Percentiles rank a stretch among this genome's conserved stretches.
phyloP scores from a whole-genome alignment of 345 rosid species.

The Clausena lansium region DNA sequence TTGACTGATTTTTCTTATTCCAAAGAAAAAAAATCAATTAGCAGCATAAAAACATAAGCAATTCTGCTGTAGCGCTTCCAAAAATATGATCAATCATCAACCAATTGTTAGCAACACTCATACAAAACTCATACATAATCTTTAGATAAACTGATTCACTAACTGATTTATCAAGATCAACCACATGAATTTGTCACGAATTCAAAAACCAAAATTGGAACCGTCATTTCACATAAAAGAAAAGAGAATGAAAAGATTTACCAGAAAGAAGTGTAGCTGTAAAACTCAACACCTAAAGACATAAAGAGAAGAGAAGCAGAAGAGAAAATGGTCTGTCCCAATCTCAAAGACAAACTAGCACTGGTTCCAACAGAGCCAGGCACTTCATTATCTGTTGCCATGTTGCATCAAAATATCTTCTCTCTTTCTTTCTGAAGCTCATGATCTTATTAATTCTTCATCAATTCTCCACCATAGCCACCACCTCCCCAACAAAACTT shows the following conservation, averaged over 20 bases:
- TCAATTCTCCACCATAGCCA: constrained; percentile 1
- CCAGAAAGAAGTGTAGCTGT: constrained; percentile 92
- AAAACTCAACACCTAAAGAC: constrained; percentile 82
- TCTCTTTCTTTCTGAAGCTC: constrained; percentile 5
- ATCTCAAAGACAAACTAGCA: constrained; percentile 73
- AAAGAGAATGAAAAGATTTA: constrained; percentile 15
- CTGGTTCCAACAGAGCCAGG: constrained; percentile 80
- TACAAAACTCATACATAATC: neutral
- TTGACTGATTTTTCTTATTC: constrained; percentile 6
- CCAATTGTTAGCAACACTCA: neutral
- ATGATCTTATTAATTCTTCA: constrained; percentile 13
- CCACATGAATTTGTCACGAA: neutral
- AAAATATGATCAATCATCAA: neutral
- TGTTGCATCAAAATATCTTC: constrained; percentile 13
- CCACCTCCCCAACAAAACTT: neutral
- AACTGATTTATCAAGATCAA: neutral
- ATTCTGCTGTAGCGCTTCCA: neutral
- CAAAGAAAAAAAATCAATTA: neutral
- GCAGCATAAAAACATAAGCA: neutral
- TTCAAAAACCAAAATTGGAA: too few species aligned
- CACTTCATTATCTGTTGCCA: constrained; percentile 52
- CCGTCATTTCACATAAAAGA: neutral
- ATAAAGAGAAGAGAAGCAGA: constrained; percentile 81
- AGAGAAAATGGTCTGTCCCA: constrained; percentile 76
- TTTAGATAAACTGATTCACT: neutral